A percentile compares a stretch with the other conserved stretches of the same genome.
Evolutionary conservation across 23 red algal species (phyloP).

Genomic region (Gracilariopsis chorda): DNA sequence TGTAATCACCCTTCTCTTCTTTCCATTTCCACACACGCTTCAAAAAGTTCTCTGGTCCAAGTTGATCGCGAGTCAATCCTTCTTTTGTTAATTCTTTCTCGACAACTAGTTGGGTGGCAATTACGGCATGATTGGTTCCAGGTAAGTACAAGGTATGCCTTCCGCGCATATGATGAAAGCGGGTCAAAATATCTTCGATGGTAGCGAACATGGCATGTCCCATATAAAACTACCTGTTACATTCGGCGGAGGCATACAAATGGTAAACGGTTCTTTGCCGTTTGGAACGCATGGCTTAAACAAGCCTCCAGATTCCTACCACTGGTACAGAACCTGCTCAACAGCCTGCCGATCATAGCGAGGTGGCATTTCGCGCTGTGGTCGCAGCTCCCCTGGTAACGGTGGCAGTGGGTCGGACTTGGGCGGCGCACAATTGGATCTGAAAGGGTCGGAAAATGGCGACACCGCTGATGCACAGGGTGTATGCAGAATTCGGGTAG

Average conservation of each 20-base stretch:
- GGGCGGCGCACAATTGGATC: not conserved
- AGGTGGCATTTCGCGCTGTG: conserved; percentile 63
- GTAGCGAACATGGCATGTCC: conserved; percentile 94
- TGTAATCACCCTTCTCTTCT: conserved; percentile 90
- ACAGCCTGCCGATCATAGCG: conserved; percentile 66
- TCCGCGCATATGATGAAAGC: conserved; percentile 89
- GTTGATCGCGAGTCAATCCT: conserved; percentile 41
- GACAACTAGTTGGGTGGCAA: conserved; percentile 95
- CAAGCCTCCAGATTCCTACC: conserved; percentile 84
- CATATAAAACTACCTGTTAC: conserved; percentile 98
- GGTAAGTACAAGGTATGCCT: conserved; percentile 82
- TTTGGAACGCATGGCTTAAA: conserved; percentile 60
- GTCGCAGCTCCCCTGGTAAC: conserved; percentile 16
- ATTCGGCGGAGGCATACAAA: conserved; percentile 99
- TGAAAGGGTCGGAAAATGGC: not conserved
- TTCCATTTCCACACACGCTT: conserved; percentile 97
- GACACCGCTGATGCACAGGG: not conserved
- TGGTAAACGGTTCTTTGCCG: conserved; percentile 65
- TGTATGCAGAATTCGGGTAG: not conserved
- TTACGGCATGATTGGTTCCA: conserved; percentile 97
- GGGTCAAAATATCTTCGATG: conserved; percentile 91
- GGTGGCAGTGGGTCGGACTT: conserved; percentile 10
- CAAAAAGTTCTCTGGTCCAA: conserved; percentile 89
- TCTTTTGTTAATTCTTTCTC: conserved; percentile 72
- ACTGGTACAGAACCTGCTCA: conserved; percentile 81